phyloP scores from a whole-genome alignment of 202 grass and related monocot species.

The Hordeum pubiflorum region DNA sequence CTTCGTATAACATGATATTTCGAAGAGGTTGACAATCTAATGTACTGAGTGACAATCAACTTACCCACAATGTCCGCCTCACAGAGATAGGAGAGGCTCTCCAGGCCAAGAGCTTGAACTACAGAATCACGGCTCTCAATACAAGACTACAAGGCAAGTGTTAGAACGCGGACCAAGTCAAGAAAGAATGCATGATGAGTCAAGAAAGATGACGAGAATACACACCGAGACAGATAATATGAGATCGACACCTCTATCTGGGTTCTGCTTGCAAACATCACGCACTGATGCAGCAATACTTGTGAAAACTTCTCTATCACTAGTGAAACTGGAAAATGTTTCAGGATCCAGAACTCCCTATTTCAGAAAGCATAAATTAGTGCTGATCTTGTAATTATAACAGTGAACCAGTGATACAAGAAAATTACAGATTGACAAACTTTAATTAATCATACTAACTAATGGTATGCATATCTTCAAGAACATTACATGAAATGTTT shows the following conservation, averaged over 20 bases:
- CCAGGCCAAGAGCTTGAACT: constrained; percentile 86
- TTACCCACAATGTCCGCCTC: constrained; percentile 86
- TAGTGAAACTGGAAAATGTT: constrained; percentile 45
- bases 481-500: not conserved
- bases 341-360: constrained; percentile 74
- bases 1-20: constrained; percentile 18
- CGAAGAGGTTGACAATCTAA: constrained; percentile 17
- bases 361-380: constrained; percentile 41
- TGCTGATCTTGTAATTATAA: not conserved
- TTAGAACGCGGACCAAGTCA: constrained; percentile 12
- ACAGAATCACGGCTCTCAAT: constrained; percentile 61
- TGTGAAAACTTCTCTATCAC: constrained; percentile 55
- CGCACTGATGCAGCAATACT: constrained; percentile 81
- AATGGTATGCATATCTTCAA: not conserved
- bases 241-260: constrained; percentile 94
- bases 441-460: not conserved
- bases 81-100: constrained; percentile 81
- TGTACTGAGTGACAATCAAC: constrained; percentile 24
- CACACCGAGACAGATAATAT: constrained; percentile 82
- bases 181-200: constrained; percentile 13
- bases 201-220: constrained; percentile 10
- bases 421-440: not conserved
- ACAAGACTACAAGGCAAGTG: constrained; percentile 52
- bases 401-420: not conserved
- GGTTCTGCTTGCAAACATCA: constrained; percentile 83